Conservation (phyloP, 2,329 filamentous ascomycete genomes). For the Arthrinium puccinioides region DNA sequence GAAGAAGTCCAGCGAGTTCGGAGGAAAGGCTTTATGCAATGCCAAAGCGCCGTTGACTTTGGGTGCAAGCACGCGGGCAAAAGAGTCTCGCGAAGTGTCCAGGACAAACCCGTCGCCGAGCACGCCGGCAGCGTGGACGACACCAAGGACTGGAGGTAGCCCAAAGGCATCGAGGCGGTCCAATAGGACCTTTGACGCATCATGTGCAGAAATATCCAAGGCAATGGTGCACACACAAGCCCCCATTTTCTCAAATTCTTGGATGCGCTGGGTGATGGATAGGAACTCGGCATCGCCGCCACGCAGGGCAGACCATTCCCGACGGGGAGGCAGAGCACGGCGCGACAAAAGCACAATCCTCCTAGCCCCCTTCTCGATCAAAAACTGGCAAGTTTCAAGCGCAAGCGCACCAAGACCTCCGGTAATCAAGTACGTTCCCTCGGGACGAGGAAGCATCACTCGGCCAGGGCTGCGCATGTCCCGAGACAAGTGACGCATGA, state of each 20-base stretch:
- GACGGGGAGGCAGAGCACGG: slow-evolving; percentile 25
- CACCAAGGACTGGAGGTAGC: slow-evolving; percentile 30
- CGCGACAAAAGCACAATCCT: slow-evolving; percentile 32
- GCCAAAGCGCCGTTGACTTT: slow-evolving; percentile 25
- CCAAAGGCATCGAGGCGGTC: too few species aligned
- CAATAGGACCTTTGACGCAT: too few species aligned
- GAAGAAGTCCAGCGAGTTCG: slow-evolving; percentile 21
- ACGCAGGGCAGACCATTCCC: slow-evolving; percentile 20
- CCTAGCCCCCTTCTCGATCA: slow-evolving; percentile 30
- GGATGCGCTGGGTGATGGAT: too few species aligned
- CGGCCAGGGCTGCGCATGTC: background rate
- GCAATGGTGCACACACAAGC: too few species aligned
- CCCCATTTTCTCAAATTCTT: too few species aligned
- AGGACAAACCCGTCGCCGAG: slow-evolving; percentile 27
- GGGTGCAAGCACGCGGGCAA: slow-evolving; percentile 23
- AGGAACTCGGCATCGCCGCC: too few species aligned
- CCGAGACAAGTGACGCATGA: slow-evolving; percentile 1
- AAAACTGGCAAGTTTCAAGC: slow-evolving; percentile 25
- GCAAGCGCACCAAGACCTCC: slow-evolving; percentile 31
- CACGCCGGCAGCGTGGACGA: slow-evolving; percentile 33
- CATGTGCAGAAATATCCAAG: too few species aligned
- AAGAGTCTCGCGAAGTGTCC: slow-evolving; percentile 19
- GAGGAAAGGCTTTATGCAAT: slow-evolving; percentile 19
- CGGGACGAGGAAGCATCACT: slow-evolving; percentile 14
- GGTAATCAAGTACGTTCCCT: slow-evolving; percentile 35